These are phyloP conservation scores for Raddia distichophylla DNA, from an alignment of 176 grass and related monocot genomes.

Conservation along the genomic window DNA sequence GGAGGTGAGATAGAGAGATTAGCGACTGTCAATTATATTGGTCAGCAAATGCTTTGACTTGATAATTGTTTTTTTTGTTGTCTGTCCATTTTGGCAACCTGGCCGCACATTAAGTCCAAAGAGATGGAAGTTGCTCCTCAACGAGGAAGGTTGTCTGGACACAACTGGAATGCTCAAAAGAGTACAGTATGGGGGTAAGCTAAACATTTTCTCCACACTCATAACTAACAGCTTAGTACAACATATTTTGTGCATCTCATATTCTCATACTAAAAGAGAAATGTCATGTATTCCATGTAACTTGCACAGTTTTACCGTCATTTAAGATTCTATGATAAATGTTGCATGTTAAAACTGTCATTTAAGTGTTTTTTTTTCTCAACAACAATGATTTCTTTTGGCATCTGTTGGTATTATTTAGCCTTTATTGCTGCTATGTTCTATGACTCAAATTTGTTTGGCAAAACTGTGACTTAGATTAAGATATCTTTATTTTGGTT, in stretches of 20 bases:
- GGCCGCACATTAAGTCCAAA: constrained; percentile 79
- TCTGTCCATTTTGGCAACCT: constrained; percentile 52
- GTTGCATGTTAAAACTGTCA: background rate
- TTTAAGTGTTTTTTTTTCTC: background rate
- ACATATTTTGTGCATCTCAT: background rate
- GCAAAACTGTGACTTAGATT: no score
- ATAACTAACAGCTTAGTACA: background rate
- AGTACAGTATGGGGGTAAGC: constrained; percentile 81
- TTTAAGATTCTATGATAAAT: constrained; percentile 1
- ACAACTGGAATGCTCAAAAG: constrained; percentile 69
- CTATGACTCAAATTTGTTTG: no score
- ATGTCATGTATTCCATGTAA: background rate
- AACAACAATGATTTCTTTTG: background rate
- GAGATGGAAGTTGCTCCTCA: constrained; percentile 85
- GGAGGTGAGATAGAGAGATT: background rate
- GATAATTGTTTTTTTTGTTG: background rate
- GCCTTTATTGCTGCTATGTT: constrained; percentile 27
- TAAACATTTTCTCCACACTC: constrained; percentile 13
- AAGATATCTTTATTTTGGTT: constrained; percentile 5
- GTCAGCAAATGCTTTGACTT: constrained; percentile 9
- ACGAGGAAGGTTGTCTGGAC: constrained; percentile 75
- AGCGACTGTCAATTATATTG: constrained; percentile 2
- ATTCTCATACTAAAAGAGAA: background rate
- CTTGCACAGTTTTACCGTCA: background rate
- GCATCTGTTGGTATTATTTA: constrained; percentile 20